A percentile compares a stretch with the other conserved stretches of the same genome.
Conservation (phyloP, 768 basidiomycete species). For the Mycena olivaceomarginata region DNA sequence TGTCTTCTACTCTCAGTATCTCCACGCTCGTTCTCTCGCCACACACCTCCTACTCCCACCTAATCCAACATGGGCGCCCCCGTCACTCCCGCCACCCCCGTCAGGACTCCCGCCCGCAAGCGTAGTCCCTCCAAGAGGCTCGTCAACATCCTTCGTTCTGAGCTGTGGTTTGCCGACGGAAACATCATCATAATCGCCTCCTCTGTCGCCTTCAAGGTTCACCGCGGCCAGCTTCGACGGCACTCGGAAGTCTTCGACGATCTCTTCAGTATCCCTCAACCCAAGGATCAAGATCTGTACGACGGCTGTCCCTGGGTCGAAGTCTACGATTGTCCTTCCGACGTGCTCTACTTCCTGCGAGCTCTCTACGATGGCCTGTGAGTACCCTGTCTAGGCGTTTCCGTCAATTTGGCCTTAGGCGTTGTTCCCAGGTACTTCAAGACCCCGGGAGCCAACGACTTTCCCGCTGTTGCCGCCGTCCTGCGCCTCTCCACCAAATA, state of each 20-base stretch:
- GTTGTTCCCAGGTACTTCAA: conserved; percentile 72
- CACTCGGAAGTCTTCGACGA: conserved; percentile 88
- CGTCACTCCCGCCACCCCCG: conserved; percentile 22
- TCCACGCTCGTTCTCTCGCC: not conserved
- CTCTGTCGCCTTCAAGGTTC: conserved; percentile 81
- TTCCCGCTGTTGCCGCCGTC: conserved; percentile 76
- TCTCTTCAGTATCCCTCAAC: conserved; percentile 80
- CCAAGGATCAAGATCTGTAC: conserved; percentile 65
- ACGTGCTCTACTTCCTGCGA: conserved; percentile 78
- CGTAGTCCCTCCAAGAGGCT: conserved; percentile 37
- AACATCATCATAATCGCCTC: conserved; percentile 80
- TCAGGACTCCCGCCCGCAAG: conserved; percentile 33
- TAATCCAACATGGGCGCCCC: conserved; percentile 39
- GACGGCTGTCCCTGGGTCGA: conserved; percentile 78
- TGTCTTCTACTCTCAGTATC: conserved; percentile 5
- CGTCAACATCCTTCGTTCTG: conserved; percentile 64
- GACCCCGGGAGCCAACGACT: conserved; percentile 70
- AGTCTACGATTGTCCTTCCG: conserved; percentile 79
- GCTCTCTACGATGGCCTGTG: conserved; percentile 89
- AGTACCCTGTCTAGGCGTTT: conserved; percentile 48
- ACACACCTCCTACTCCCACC: not conserved
- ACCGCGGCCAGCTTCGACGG: conserved; percentile 82
- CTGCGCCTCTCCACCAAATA: conserved; percentile 87
- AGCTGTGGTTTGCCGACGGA: conserved; percentile 86
- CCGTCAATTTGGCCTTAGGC: not conserved